Conservation (phyloP, 805 yeast species). For the Monosporozyma unispora region DNA sequence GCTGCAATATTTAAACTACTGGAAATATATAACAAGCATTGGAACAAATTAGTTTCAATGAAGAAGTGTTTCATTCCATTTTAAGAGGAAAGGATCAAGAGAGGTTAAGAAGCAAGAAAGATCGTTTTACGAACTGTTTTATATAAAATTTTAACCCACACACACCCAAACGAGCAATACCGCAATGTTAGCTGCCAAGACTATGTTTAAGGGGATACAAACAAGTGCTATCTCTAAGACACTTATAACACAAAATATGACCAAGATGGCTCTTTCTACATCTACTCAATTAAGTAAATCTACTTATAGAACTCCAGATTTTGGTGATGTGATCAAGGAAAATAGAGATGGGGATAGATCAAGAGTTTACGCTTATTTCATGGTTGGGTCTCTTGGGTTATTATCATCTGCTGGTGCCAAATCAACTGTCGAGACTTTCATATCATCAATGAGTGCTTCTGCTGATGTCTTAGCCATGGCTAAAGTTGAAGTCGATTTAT, state of each 20-base stretch:
- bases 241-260: background rate
- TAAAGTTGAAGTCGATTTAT: slow-evolving; percentile 92
- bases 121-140: too few relatives aligned
- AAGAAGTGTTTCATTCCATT: too few relatives aligned
- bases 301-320: slow-evolving; percentile 87
- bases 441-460: slow-evolving; percentile 91
- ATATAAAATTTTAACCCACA: background rate
- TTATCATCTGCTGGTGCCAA: slow-evolving; percentile 90
- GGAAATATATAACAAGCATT: background rate
- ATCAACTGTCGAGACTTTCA: slow-evolving; percentile 88
- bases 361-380: slow-evolving; percentile 88
- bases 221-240: slow-evolving; percentile 1
- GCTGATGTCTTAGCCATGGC: slow-evolving; percentile 99
- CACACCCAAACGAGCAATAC: background rate
- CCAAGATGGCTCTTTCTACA: slow-evolving; percentile 15
- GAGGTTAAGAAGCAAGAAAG: too few relatives aligned
- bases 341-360: slow-evolving; percentile 61
- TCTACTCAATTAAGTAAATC: slow-evolving; percentile 40
- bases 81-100: too few relatives aligned
- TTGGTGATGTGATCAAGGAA: slow-evolving; percentile 66
- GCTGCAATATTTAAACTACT: background rate
- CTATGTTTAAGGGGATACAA: background rate
- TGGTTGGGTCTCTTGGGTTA: slow-evolving; percentile 93
- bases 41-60: too few relatives aligned
- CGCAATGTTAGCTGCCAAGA: background rate